These are phyloP conservation scores for Heimioporus sp. DNA, from an alignment of 768 basidiomycete species.

Conservation along the genomic window DNA sequence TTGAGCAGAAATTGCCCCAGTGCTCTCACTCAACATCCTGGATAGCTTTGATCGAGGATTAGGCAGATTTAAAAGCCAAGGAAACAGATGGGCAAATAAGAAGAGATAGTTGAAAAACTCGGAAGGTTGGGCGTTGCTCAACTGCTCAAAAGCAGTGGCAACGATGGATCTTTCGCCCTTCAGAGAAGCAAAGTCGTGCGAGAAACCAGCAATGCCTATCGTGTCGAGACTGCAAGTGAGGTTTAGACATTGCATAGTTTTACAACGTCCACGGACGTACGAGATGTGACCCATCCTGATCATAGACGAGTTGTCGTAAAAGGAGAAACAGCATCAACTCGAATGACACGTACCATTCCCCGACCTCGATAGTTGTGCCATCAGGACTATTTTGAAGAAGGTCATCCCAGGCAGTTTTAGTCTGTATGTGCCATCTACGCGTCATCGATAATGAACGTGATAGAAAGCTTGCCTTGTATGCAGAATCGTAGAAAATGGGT, in stretches of 20 bases:
- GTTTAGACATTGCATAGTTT: neutral
- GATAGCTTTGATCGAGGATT: conserved; percentile 27
- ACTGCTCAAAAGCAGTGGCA: conserved; percentile 20
- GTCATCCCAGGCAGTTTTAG: conserved; percentile 31
- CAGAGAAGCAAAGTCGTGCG: conserved; percentile 45
- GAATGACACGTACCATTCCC: conserved; percentile 37
- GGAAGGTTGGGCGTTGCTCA: conserved; percentile 6
- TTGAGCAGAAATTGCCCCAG: conserved; percentile 33
- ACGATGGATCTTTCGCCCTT: conserved; percentile 26
- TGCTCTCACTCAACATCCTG: conserved; percentile 24
- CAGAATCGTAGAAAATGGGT: conserved; percentile 38
- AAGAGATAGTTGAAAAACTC: conserved; percentile 8
- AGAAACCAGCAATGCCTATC: conserved; percentile 44
- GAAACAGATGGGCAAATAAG: conserved; percentile 31
- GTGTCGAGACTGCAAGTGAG: conserved; percentile 35
- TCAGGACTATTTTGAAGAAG: conserved; percentile 22
- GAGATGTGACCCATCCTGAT: conserved; percentile 46
- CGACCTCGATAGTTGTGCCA: conserved; percentile 43
- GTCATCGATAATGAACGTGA: neutral
- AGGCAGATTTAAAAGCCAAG: conserved; percentile 31
- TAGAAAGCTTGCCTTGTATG: conserved; percentile 33
- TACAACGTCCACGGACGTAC: conserved; percentile 23
- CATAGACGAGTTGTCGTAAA: too few relatives aligned
- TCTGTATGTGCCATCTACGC: conserved; percentile 12
- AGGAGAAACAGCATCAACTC: too few relatives aligned